phyloP scores from a whole-genome alignment of 2,329 filamentous ascomycete species.

The Beauveria pseudobassiana region DNA sequence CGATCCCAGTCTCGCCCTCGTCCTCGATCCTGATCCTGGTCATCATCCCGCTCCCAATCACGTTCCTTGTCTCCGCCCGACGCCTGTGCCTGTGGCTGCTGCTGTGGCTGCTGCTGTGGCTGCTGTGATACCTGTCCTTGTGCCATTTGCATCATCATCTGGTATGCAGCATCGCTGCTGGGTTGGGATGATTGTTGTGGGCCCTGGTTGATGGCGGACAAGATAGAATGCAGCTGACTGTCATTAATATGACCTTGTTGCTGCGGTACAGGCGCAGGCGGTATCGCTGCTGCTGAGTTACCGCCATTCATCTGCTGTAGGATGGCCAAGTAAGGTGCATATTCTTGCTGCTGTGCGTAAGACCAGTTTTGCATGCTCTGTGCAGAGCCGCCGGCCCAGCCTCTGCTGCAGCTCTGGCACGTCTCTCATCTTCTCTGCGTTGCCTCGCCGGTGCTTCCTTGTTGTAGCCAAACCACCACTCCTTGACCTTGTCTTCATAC shows the following conservation, averaged over 20 bases:
- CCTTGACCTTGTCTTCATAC: slow-evolving; percentile 37
- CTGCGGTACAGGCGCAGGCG: slow-evolving; percentile 13
- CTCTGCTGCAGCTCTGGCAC: slow-evolving; percentile 26
- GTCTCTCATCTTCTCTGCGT: slow-evolving; percentile 31
- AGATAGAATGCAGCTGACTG: slow-evolving; percentile 35
- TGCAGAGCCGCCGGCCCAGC: slow-evolving; percentile 21
- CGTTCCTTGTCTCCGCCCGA: slow-evolving; percentile 17
- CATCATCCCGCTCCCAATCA: slow-evolving; percentile 20
- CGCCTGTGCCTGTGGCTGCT: slow-evolving; percentile 13
- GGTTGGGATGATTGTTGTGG: slow-evolving; percentile 17
- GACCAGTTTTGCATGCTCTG: slow-evolving; percentile 35
- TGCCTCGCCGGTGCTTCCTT: slow-evolving; percentile 31
- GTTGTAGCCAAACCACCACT: slow-evolving; percentile 46
- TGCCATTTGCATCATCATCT: slow-evolving; percentile 34
- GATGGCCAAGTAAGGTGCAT: slow-evolving; percentile 35
- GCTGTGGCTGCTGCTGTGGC: slow-evolving; percentile 13
- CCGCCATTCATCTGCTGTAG: slow-evolving; percentile 33
- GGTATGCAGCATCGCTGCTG: slow-evolving; percentile 16
- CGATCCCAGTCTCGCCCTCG: slow-evolving; percentile 22
- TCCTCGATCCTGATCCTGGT: not conserved
- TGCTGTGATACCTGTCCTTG: slow-evolving; percentile 28
- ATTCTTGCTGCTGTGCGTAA: slow-evolving; percentile 33
- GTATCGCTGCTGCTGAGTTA: slow-evolving; percentile 17
- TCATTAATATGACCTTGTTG: slow-evolving; percentile 27
- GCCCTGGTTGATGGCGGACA: slow-evolving; percentile 35